Evolutionary conservation across 345 rosid genomes (phyloP), one percentile per base, ranked within the genome.

Genomic region (Streptanthus diversifolius): DNA sequence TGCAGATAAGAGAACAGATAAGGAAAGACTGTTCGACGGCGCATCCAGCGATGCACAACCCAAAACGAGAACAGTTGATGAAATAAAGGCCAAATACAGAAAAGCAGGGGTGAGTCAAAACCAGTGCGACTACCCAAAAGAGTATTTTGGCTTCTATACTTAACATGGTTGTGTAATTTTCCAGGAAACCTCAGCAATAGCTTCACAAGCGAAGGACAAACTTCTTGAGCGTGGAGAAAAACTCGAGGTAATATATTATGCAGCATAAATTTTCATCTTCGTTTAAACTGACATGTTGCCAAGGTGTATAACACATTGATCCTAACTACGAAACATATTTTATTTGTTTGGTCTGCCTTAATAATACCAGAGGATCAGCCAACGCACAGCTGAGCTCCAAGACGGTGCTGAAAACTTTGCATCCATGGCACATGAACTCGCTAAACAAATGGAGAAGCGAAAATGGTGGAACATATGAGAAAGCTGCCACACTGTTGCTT

Each of bases 11-110:
- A 68, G 75, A 75, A 68, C 75, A 1, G 88, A 90, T 48, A 85
- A 72, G 79, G 89, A 87, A 64, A 85, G 63, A 76, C 74, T 89
- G 57, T 89, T 93, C 25, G 93, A 89, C 72, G 95, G 92, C 71
- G 87, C 83, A 25, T 73, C 79, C 68, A 40, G 77, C 39, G 83
- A 83, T 74, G 52, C 83, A 63, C 84, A 82, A 33, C 99, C 97
- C 14, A 81, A 49, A 81, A 64, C 68, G 12, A 87, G 93, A 84
- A 83, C 99, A 41, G 82, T 85, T 10, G 91, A 89, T 63, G 97
- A 95, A 85, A 91, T 95, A 48, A 85, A 83, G 66, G 92, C 96
- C 18, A 89, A 91, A 80, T 95, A 95, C 80, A 78, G 85, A 76
- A 87, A 83, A 67, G 72, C 85, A 39, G 87, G 75, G 81, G 92